Evolutionary conservation across 495 filamentous ascomycete species (phyloP), one percentile per base, ranked within the genome.

Genomic region (Aspergillus asperescens): DNA sequence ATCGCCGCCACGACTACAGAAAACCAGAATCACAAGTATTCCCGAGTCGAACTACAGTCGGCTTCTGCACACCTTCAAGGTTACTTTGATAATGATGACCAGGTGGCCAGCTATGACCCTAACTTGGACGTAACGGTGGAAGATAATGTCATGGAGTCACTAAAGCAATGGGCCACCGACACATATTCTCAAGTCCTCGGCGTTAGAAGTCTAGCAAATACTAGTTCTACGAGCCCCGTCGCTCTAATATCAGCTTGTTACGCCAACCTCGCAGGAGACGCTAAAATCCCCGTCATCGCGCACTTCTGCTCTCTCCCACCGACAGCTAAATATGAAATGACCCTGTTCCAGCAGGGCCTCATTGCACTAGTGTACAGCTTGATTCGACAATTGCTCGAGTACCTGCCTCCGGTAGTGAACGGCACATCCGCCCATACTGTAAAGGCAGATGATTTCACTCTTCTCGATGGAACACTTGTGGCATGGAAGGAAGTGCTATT

Each of bases 311-410:
- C 62, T 31, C 62, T 73, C 1, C 65, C 68, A 5, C 49, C 49
- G 7, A 43, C 62, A 19, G 54, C 55, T n/a, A 51, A 49, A 1
- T 44, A 56, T 31, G 67, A 60, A 15, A 58, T 64, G 53, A 70
- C 62, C 1, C 37, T 56, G 3, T 69, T 66, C 28, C 60, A 69
- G 43, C 62, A 65, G 31, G 70, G 69, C 1, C 62, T 78, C 2
- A 65, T 78, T 10, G 65, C 69, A 5, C 64, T 78, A 24, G 67
- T 68, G 1, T 77, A 78, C 50, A 74, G 73, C 43, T 48, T 77
- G n/a, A 75, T 77, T 16, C 69, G 73, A n/a, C 74, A 77, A 48
- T 54, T 77, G 50, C 68, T 77, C 28, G 71, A 77, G 48, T 63
- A 63, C 29, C 56, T 74, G 15, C 74, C 73, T 9, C 72, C 73